Evolutionary conservation across 441 rosid genomes (phyloP).

Genomic region (Sinapis alba): DNA sequence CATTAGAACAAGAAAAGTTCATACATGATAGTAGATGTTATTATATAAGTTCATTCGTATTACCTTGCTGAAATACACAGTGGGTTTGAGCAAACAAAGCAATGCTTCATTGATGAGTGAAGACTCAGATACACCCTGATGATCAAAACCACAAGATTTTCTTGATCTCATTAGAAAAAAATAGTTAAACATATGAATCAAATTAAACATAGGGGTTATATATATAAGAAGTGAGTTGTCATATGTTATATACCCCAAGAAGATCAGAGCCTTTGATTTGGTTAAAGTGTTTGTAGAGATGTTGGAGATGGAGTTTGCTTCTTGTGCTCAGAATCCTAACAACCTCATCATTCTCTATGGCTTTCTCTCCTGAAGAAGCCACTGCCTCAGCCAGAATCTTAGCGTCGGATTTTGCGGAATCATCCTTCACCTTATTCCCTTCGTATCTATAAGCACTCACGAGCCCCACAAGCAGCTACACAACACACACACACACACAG

Average conservation of each 20-base stretch:
- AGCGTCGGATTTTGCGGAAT: slow-evolving; percentile 64
- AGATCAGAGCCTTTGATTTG: slow-evolving; percentile 53
- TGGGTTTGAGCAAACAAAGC: slow-evolving; percentile 72
- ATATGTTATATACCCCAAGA: slow-evolving; percentile 45
- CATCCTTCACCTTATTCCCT: slow-evolving; percentile 62
- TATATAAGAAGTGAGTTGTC: background rate
- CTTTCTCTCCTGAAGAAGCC: slow-evolving; percentile 43
- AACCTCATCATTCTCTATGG: slow-evolving; percentile 63
- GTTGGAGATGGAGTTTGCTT: slow-evolving; percentile 72
- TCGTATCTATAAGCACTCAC: slow-evolving; percentile 93
- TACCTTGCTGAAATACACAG: slow-evolving; percentile 72
- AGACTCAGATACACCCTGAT: slow-evolving; percentile 56
- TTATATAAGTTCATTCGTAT: background rate
- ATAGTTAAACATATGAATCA: background rate
- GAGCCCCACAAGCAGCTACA: slow-evolving; percentile 80
- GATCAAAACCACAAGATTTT: slow-evolving; percentile 29
- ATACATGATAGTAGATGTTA: background rate
- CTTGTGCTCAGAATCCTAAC: slow-evolving; percentile 72
- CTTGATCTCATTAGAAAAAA: background rate
- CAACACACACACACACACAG: background rate
- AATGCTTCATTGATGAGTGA: slow-evolving; percentile 53
- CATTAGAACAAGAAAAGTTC: background rate
- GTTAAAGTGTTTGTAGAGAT: slow-evolving; percentile 51
- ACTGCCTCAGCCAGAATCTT: slow-evolving; percentile 49
- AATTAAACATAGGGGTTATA: background rate